Percentiles rank a stretch among this genome's conserved stretches.
Conservation (phyloP, 768 basidiomycete genomes). For the Hericium rajendrae region DNA sequence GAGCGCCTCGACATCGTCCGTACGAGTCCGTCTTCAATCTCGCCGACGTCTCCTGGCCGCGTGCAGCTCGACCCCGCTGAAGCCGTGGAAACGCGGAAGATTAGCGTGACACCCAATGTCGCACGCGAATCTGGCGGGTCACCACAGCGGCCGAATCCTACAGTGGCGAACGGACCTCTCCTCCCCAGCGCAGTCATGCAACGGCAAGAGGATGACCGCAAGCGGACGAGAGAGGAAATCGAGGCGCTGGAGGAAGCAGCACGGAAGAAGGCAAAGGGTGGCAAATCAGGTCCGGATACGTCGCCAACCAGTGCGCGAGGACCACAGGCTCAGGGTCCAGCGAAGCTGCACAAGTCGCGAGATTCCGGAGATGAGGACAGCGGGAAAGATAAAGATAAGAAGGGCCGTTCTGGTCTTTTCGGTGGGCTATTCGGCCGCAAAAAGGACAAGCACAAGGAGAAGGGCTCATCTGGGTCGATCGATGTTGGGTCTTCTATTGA, state of each 20-base stretch:
- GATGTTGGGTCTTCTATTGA: slow-evolving; percentile 31
- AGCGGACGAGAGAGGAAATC: slow-evolving; percentile 42
- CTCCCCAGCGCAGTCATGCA: slow-evolving; percentile 32
- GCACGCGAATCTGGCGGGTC: slow-evolving; percentile 43
- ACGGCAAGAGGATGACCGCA: slow-evolving; percentile 43
- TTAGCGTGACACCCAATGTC: slow-evolving; percentile 71
- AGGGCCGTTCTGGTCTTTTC: slow-evolving; percentile 69
- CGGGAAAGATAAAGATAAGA: slow-evolving; percentile 44
- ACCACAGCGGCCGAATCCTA: slow-evolving; percentile 6
- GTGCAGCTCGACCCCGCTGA: slow-evolving; percentile 55
- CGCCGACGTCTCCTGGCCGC: slow-evolving; percentile 20
- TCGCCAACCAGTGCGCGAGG: background rate
- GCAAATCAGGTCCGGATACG: background rate
- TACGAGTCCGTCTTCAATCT: slow-evolving; percentile 20
- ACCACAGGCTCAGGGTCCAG: slow-evolving; percentile 6
- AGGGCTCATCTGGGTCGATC: slow-evolving; percentile 31
- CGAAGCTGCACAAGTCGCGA: slow-evolving; percentile 37
- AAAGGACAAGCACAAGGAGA: slow-evolving; percentile 67
- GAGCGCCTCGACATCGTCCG: slow-evolving; percentile 31
- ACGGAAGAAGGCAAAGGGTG: slow-evolving; percentile 36
- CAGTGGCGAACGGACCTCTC: slow-evolving; percentile 18
- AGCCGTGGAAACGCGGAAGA: slow-evolving; percentile 62
- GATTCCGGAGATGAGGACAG: slow-evolving; percentile 32
- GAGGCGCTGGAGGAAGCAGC: slow-evolving; percentile 34
- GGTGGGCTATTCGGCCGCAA: slow-evolving; percentile 65